phyloP scores from a whole-genome alignment of 257 asterid genomes.

The Cordia subcordata region DNA sequence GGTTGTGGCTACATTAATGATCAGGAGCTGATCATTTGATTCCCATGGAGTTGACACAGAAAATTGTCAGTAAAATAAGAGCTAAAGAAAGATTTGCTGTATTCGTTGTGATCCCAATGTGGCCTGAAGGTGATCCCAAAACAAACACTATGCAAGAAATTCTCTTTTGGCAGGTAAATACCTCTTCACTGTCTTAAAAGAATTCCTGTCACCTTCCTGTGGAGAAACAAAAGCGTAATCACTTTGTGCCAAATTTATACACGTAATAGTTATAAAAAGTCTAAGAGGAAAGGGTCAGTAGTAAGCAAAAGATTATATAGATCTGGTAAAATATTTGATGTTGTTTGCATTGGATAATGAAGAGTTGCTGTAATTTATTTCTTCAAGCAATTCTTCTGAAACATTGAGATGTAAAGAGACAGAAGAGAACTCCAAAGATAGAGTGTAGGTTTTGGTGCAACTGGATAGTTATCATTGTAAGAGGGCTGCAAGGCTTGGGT shows the following conservation, averaged over 20 bases:
- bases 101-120: slow-evolving; percentile 77
- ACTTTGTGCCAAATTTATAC: too few relatives aligned
- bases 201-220: too few relatives aligned
- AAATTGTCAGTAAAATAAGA: slow-evolving; percentile 74
- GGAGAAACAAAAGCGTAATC: too few relatives aligned
- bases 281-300: too few relatives aligned
- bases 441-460: too few relatives aligned
- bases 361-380: too few relatives aligned
- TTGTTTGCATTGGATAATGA: background rate
- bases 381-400: too few relatives aligned
- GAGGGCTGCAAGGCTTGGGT: too few relatives aligned
- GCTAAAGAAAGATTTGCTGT: slow-evolving; percentile 75
- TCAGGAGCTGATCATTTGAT: slow-evolving; percentile 90
- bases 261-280: too few relatives aligned
- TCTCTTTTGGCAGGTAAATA: slow-evolving; percentile 88
- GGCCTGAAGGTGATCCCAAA: slow-evolving; percentile 94
- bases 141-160: slow-evolving; percentile 80
- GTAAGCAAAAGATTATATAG: background rate
- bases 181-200: background rate
- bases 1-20: slow-evolving; percentile 11
- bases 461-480: too few relatives aligned
- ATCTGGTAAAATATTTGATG: background rate
- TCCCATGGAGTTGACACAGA: slow-evolving; percentile 74
- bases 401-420: too few relatives aligned
- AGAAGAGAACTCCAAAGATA: too few relatives aligned